Base-by-base conservation (phyloP, 495 filamentous ascomycete species). In the Lineolata rhizophorae region DNA sequence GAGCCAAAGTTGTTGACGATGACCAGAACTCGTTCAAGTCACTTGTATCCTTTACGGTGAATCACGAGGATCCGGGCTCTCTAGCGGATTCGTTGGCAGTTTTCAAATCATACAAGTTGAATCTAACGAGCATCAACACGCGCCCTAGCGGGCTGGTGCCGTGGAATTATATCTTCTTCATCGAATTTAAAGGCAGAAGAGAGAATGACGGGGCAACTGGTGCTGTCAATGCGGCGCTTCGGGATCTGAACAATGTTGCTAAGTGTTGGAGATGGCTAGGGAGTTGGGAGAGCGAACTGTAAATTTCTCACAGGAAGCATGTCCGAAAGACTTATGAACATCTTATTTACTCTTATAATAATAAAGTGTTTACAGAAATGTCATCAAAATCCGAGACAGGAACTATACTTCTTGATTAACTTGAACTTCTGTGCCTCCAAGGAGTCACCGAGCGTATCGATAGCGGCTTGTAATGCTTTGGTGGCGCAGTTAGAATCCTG, bases 91-190 rank as follows among this genome's bases (percentile, higher is more conserved):
- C 73, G 13, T 55, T 97, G 34, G 57, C 70, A 25, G 72, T 80
- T 26, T 94, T 97, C 53, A 68, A 72, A 43, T 50, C 53, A 6
- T 58, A 63, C 41, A 57, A 61, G 0, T 50, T 94, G 27, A 94
- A 94, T 48, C 56, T 97, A 21, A 93, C 85, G 10, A 84, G 75
- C 49, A 93, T 94, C 48, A 81, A 76, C 39, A 76, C 76, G 35
- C 54, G 90, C 40, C 87, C 87, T 10, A 85, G 76, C 43, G 59
- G 76, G 38, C 56, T 64, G 27, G 52, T 54, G 33, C 65, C 74
- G 18, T 95, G 91, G 74, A 70, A 85, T 46, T 97, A 97, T 54
- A 64, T 92, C 17, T 94, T 95, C 53, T 75, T 97, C 51, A 73
- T 93, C 14, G 87, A 95, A 57, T 81, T 91, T 47, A 64, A 76